Base-by-base conservation (phyloP, 2,329 filamentous ascomycete genomes). In the Penicillium glabrum region DNA sequence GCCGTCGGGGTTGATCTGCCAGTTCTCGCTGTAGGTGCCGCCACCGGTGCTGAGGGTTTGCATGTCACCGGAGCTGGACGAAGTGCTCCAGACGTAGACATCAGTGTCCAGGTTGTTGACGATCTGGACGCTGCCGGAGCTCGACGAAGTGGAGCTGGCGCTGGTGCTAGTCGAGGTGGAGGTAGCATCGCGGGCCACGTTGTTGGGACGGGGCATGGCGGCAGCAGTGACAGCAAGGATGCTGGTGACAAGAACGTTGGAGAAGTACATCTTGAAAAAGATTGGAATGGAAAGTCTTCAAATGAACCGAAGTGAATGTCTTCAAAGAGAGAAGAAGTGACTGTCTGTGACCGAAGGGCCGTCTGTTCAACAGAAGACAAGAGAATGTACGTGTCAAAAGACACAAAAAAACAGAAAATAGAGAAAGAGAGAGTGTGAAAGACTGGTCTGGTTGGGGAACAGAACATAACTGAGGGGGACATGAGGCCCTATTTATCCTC, bases 81-180 rank as follows among this genome's bases (percentile, higher is more conserved):
- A 56, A 27, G 70, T 69, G 24, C 69, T 72, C 72, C 71, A 73
- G 43, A 70, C 56, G 60, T 74, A 73, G 53, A 74, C 53, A 27
- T 65, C 48, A 44, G 62, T 53, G 16, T 51, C 53, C 59, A 73
- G 60, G 59, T 72, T 68, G 66, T 75, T 75, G 44, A 68, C 55
- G 58, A 75, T 72, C 43, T 62, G 58, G 50, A 71, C 50, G 26
- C 41, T 37, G 21, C 35, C 35, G 24, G 48, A 51, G 37, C 35
- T 14, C 13, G 49, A 44, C 7, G 48, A 51, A 35, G 23, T 31
- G 48, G 48, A 26, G 33, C 47, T 50, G 21, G 35, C 47, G 37
- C 47, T 50, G 27, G 45, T 47, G 45, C 45, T 47, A 14, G 46
- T 23, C 7, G 47, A 13, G 13, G 48, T 69, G 31, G 56, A 35